These are phyloP conservation scores for Oldenlandia corymbosa DNA, from an alignment of 257 asterid species.

Conservation along the genomic window DNA sequence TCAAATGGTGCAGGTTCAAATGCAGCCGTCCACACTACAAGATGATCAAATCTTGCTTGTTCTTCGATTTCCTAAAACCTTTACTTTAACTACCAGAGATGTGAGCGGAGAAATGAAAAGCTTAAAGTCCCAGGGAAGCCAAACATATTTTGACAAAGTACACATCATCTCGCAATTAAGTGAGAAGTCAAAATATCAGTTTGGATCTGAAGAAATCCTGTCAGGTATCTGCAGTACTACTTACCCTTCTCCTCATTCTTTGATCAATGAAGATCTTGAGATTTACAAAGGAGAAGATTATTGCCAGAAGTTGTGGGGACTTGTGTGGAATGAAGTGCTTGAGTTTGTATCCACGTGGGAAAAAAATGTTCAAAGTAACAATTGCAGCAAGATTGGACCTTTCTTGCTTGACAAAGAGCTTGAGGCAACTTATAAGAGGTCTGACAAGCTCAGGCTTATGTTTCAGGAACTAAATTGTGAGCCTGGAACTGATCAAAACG, in stretches of 20 bases:
- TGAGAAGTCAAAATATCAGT: conserved; percentile 4
- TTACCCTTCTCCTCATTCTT: conserved; percentile 16
- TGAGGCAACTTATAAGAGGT: background rate
- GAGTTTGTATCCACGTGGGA: conserved; percentile 1
- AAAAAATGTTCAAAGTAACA: background rate
- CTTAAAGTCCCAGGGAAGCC: background rate
- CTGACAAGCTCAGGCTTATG: conserved; percentile 15
- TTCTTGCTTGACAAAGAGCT: conserved; percentile 9
- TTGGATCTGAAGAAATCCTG: conserved; percentile 14
- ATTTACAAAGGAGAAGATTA: conserved; percentile 12
- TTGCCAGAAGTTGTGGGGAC: conserved; percentile 10
- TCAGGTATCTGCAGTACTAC: conserved; percentile 12
- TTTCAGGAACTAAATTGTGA: conserved; percentile 15
- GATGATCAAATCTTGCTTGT: conserved; percentile 17
- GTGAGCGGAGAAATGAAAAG: conserved; percentile 11
- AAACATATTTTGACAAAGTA: conserved; percentile 8
- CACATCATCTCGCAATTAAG: conserved; percentile 17
- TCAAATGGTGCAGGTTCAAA: background rate
- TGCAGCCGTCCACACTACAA: background rate
- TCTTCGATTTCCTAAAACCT: conserved; percentile 13
- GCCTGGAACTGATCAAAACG: background rate
- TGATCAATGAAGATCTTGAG: conserved; percentile 4
- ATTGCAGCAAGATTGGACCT: conserved; percentile 11
- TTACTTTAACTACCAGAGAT: conserved; percentile 12
- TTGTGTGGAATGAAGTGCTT: conserved; percentile 17